Base-by-base conservation (phyloP, 163 green algal species). In the Trebouxia gelatinosa region DNA sequence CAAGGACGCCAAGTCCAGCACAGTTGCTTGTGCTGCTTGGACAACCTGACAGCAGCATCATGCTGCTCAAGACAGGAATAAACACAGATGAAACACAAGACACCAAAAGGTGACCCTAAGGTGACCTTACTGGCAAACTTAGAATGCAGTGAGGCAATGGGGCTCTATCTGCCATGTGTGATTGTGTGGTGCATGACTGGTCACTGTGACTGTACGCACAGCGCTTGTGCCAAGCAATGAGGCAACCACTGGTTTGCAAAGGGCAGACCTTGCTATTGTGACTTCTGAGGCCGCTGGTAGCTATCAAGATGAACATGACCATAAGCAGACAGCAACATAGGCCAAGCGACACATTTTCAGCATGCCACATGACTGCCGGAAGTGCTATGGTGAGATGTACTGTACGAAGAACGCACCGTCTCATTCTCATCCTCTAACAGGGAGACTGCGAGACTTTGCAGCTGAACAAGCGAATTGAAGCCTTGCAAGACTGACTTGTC, bases 381-480 rank as follows among this genome's bases (percentile, higher is more conserved):
- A n/a, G n/a, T n/a, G n/a, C n/a, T n/a, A n/a, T n/a, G n/a, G n/a
- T 17, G 13, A 28, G 40, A 9, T 43, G 9, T n/a, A 29, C 5
- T 40, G 70, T 19, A n/a, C 40, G 6, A 6, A 64, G 9, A 78
- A 37, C 67, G n/a, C 23, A 70, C 72, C 57, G 38, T 29, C 54
- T 79, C 72, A 28, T 46, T 32, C 11, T 79, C 72, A 71, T 79
- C 72, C 54, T 65, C 51, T 34, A 79, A 29, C 51, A 79, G 35
- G 34, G 58, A 34, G 54, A 70, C 21, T 19, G 37, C 72, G 21
- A 71, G 35, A 26, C 51, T 39, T 9, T 71, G 11, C 26, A 79
- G 48, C 4, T 48, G 43, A 26, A 78, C 23, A 3, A 61, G 29
- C 29, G 31, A 6, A 40, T 39, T 65, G 28, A 35, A 29, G 23